Conservation (phyloP, 169 alveolate genomes). For the Eimeria necatrix region DNA sequence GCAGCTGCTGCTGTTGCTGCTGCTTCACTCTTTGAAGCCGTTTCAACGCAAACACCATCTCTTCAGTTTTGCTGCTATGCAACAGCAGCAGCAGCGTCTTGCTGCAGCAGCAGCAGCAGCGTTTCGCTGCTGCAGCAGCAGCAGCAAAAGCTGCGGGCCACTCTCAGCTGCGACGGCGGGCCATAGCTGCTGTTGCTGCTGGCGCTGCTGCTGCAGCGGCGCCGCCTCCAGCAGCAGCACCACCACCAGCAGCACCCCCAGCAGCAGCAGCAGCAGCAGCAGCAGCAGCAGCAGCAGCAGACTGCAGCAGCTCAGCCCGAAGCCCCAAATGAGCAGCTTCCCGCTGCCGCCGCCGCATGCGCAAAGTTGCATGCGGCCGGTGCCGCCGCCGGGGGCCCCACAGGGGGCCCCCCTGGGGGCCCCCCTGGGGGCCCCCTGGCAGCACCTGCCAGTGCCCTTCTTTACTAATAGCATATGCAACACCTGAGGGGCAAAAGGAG, state of each 20-base stretch:
- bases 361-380: neutral
- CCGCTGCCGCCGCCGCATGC: neutral
- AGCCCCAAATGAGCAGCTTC: neutral
- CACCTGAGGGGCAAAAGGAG: no score
- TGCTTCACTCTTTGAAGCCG: neutral
- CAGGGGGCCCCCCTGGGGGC: neutral
- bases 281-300: no score
- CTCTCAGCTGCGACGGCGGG: neutral
- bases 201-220: neutral
- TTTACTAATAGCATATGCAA: neutral
- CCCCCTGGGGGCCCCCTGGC: neutral
- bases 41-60: neutral
- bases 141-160: no score
- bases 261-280: no score
- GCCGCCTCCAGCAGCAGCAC: no score
- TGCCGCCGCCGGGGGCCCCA: constrained; percentile 26
- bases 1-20: neutral
- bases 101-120: neutral
- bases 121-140: no score
- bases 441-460: neutral
- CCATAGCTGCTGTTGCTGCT: neutral
- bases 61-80: no score
- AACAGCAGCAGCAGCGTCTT: neutral
- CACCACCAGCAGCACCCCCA: no score
- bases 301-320: neutral